Evolutionary conservation across 1,284 basidiomycete species (phyloP), one percentile per base, ranked within the genome.

Genomic region (Lignosus rhinocerotis): DNA sequence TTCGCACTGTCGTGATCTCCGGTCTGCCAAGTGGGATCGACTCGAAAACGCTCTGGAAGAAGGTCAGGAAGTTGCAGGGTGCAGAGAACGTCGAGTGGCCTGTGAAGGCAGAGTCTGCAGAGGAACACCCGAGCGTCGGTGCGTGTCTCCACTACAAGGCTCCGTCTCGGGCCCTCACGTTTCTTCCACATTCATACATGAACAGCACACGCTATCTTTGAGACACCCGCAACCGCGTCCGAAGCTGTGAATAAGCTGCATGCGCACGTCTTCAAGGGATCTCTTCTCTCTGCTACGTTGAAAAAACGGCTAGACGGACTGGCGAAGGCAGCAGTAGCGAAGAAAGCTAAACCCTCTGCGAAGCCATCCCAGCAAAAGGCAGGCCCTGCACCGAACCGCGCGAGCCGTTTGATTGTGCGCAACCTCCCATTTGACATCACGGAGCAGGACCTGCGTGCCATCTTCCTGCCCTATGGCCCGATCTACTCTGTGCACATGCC

Each of bases 191-290:
- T 25, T 21, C 43, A 36, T 36, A 61, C 62, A 16, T 68, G 66
- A 51, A 21, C 58, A 85, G 95, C 94, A 3, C 81, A 93, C 66
- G 85, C 92, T 43, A 69, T 94, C 32, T 97, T 96, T 73, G 76
- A 81, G 1, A 87, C 84, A 0, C 87, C 94, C 9, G 79, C 80
- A 5, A 78, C 85, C 55, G 94, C 95, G 0, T 80, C 84, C 51
- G 85, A 87, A 19, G 91, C 91, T 1, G 83, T 93, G 32, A 78
- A 76, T 58, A 95, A 94, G 75, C 84, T 99, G 0, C 94, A 99
- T 70, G 93, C 93, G 0, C 94, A 97, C 71, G 88, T 95, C 42
- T 98, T 91, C 83, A 97, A 98, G 73, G 94, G 94, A 43, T 80
- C 83, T 2, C 78, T 95, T 14, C 84, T 98, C 30, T 94, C 90